Percentiles rank a stretch among this genome's conserved stretches.
Conservation (phyloP, 305 asterid genomes). For the Rubia balearica region DNA sequence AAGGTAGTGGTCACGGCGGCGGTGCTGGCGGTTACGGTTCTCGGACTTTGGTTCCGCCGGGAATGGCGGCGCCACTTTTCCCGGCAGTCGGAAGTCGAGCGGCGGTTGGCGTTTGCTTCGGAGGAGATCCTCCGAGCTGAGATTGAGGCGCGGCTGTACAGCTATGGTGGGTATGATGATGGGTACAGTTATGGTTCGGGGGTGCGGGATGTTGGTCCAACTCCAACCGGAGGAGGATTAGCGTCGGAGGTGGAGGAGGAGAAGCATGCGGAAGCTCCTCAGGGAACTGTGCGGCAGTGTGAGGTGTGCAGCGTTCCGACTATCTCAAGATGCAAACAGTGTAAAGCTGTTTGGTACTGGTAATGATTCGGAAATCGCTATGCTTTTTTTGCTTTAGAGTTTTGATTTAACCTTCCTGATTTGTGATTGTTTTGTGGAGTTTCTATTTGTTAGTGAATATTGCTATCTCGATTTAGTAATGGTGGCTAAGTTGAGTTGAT, state of each 20-base stretch:
- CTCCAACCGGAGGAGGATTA: slow-evolving; percentile 12
- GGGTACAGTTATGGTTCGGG: slow-evolving; percentile 14
- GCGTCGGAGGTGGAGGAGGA: slow-evolving; percentile 16
- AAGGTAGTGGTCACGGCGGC: slow-evolving; percentile 30
- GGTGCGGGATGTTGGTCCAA: slow-evolving; percentile 12
- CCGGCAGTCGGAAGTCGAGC: slow-evolving; percentile 61
- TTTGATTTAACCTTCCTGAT: background rate
- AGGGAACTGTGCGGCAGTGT: slow-evolving; percentile 31
- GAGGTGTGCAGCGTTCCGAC: slow-evolving; percentile 58
- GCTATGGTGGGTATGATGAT: slow-evolving; percentile 11
- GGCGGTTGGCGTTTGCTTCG: slow-evolving; percentile 55
- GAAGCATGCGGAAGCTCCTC: slow-evolving; percentile 7
- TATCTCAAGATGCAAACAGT: slow-evolving; percentile 56
- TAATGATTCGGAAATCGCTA: slow-evolving; percentile 20
- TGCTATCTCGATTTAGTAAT: background rate
- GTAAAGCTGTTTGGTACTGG: slow-evolving; percentile 82
- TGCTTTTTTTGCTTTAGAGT: background rate
- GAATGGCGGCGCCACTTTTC: slow-evolving; percentile 53
- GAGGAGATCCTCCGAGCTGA: slow-evolving; percentile 65
- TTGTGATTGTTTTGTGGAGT: background rate
- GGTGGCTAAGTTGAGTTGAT: background rate
- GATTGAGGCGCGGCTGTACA: slow-evolving; percentile 26
- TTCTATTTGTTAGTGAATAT: background rate
- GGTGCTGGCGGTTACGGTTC: slow-evolving; percentile 34
- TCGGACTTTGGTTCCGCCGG: slow-evolving; percentile 43